Evolutionary conservation across 2,329 filamentous ascomycete species (phyloP), one percentile per base, ranked within the genome.

Genomic region (Clarireedia sp.): DNA sequence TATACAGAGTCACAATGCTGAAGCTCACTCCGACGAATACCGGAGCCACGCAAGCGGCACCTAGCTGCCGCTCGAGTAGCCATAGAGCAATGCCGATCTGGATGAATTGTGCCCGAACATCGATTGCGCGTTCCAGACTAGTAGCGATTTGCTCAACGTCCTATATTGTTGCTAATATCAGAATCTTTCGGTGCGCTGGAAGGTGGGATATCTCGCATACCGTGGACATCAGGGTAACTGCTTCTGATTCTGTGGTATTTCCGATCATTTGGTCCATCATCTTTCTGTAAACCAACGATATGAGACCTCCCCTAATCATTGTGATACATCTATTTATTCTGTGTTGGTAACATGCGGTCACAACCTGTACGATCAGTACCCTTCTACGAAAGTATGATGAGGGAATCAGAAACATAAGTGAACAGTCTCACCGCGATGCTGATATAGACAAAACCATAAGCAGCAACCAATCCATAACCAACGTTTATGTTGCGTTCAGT

Each of bases 211-310:
- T 41, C 8, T 41, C 9, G 12, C 10, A 12, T 41, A 41, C 38
- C n/a, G 38, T 41, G 16, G 38, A n/a, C 38, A 41, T 41, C 7
- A 41, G 16, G 9, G 38, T 41, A 17, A 41, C 10, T n/a, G 38
- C 38, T 19, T n/a, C 16, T n/a, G 38, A n/a, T 41, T 41, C 38
- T 41, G 38, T 41, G 36, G 12, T 43, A 26, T n/a, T 44, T 17
- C 21, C 21, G 21, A 36, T 19, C 9, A 8, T 24, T 6, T 36
- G 46, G 51, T 37, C 43, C 9, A 14, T 19, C 38, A 41, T 41
- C 9, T 19, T 41, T n/a, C 9, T n/a, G n/a, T 41, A 82, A 1
- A 82, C 72, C 60, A 78, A 67, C 0, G 75, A 73, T 21, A 75
- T 67, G 2, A 77, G 62, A 0, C 66, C 68, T 5, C 71, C 71